These are phyloP conservation scores for Protomyces inundatus DNA, from an alignment of 1,139 yeast genomes.

Conservation along the genomic window DNA sequence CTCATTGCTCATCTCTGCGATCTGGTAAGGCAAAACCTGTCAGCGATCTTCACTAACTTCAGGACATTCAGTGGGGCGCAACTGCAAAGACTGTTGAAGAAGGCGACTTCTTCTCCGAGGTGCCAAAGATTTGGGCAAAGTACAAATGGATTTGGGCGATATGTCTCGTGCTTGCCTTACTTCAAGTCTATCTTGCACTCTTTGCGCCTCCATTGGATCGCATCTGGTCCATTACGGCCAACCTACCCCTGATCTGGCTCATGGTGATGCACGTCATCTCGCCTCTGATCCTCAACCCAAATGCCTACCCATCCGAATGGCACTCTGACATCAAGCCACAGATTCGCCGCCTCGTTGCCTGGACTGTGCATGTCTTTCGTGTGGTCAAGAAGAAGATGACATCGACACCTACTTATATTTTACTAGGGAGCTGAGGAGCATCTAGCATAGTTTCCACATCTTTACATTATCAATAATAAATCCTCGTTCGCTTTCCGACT, in stretches of 20 bases:
- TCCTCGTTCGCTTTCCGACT: conserved; percentile 12
- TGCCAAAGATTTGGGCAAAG: conserved; percentile 29
- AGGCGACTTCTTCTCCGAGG: conserved; percentile 29
- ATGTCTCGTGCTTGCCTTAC: neutral
- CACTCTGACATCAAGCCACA: conserved; percentile 9
- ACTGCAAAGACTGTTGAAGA: conserved; percentile 30
- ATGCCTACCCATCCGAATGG: conserved; percentile 24
- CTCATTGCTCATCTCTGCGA: conserved; percentile 29
- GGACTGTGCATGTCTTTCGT: neutral
- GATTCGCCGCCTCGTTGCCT: neutral
- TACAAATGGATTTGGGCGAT: conserved; percentile 17
- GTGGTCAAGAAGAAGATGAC: neutral
- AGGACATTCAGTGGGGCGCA: conserved; percentile 32
- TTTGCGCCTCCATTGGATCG: conserved; percentile 14
- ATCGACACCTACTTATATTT: neutral
- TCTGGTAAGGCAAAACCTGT: neutral
- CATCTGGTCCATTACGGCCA: conserved; percentile 19
- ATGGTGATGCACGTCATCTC: conserved; percentile 26
- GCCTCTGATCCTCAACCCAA: conserved; percentile 28
- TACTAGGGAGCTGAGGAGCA: neutral
- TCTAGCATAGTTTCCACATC: conserved; percentile 21
- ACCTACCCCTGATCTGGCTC: conserved; percentile 29
- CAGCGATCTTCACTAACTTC: neutral
- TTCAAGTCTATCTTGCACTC: conserved; percentile 19
- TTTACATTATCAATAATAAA: conserved; percentile 9